These are phyloP conservation scores for Penicillium desertorum DNA, from an alignment of 495 filamentous ascomycete species.

Conservation along the genomic window DNA sequence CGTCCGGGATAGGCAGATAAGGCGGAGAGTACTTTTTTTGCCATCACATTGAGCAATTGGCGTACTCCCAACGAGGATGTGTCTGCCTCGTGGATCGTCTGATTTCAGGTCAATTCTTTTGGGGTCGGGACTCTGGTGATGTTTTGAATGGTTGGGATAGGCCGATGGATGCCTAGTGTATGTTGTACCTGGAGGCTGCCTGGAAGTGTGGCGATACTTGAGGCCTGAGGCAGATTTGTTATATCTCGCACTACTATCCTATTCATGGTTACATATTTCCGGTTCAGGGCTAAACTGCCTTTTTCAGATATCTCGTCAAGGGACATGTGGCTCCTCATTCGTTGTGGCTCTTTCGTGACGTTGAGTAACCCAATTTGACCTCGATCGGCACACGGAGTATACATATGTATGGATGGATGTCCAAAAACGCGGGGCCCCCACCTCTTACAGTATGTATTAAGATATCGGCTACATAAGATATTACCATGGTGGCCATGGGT, in stretches of 20 bases:
- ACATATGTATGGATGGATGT: too few species aligned
- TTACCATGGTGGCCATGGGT: not conserved
- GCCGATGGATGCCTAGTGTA: not conserved
- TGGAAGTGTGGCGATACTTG: not conserved
- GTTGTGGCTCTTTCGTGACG: not conserved
- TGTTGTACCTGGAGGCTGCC: not conserved
- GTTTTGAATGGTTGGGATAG: not conserved
- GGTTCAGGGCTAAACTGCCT: too few species aligned
- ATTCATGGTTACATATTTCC: not conserved
- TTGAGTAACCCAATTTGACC: conserved; percentile 8
- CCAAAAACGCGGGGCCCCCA: not conserved
- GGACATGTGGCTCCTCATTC: not conserved
- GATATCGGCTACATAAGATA: not conserved
- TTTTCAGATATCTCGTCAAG: not conserved
- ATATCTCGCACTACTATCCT: not conserved
- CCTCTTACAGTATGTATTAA: not conserved
- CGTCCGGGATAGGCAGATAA: conserved; percentile 27
- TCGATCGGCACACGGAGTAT: not conserved
- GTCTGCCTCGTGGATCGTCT: conserved; percentile 4
- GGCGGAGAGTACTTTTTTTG: conserved; percentile 34
- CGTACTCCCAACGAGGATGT: conserved; percentile 1
- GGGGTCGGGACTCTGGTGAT: not conserved
- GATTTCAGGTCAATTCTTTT: not conserved
- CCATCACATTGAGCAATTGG: conserved; percentile 11
- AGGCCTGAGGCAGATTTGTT: not conserved